Percentiles rank a stretch among this genome's conserved stretches.
These are phyloP conservation scores for Syzygium grande DNA, from an alignment of 345 rosid genomes.

Conservation along the genomic window DNA sequence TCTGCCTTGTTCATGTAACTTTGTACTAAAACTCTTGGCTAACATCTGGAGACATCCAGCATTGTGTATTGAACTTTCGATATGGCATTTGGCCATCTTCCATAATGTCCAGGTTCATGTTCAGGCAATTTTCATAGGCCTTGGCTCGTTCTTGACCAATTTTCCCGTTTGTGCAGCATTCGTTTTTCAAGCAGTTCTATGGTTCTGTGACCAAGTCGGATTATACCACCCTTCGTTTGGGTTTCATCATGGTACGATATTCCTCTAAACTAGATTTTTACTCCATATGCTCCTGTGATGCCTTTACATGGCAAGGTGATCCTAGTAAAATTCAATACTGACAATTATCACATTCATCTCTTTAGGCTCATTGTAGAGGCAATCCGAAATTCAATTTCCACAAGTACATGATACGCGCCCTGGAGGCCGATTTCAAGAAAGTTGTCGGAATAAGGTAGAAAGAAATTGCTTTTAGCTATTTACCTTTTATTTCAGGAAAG, in stretches of 20 bases:
- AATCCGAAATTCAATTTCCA: slow-evolving; percentile 81
- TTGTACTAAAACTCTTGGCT: background rate
- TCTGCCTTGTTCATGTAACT: background rate
- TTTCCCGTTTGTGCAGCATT: slow-evolving; percentile 33
- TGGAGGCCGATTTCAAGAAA: slow-evolving; percentile 90
- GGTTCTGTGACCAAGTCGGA: slow-evolving; percentile 72
- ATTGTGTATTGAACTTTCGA: background rate
- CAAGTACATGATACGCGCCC: slow-evolving; percentile 73
- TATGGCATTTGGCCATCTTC: background rate
- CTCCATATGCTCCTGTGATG: background rate
- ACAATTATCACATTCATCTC: background rate
- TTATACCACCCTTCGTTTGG: slow-evolving; percentile 65
- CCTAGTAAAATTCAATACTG: background rate
- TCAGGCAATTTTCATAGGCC: background rate
- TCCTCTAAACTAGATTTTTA: background rate
- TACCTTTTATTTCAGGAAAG: background rate
- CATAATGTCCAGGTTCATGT: background rate
- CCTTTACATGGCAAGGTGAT: accelerated
- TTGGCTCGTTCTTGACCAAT: background rate
- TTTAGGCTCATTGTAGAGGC: slow-evolving; percentile 68
- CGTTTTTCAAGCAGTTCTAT: slow-evolving; percentile 83
- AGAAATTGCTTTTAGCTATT: no score
- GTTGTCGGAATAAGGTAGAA: slow-evolving; percentile 86
- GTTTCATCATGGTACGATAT: slow-evolving; percentile 64
- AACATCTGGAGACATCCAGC: background rate